Conservation (phyloP, 768 basidiomycete genomes). For the Phanerodontia chrysosporium region DNA sequence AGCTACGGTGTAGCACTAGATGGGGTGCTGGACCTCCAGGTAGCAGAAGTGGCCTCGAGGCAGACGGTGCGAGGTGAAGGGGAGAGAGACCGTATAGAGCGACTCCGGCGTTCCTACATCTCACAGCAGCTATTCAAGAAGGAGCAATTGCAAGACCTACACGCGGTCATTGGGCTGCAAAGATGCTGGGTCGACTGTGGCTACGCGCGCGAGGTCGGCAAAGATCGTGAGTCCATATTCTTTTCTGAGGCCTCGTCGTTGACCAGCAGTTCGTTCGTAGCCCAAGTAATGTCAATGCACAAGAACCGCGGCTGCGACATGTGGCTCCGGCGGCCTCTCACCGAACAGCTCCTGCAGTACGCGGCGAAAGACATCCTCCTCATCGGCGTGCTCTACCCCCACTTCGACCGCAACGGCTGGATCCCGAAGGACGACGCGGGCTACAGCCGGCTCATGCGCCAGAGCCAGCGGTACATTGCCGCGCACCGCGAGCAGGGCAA, state of each 20-base stretch:
- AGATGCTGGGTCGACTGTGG: slow-evolving; percentile 25
- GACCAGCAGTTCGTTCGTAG: slow-evolving; percentile 16
- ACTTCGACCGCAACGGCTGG: slow-evolving; percentile 24
- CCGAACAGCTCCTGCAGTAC: slow-evolving; percentile 32
- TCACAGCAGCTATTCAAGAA: slow-evolving; percentile 21
- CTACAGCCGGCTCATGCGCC: slow-evolving; percentile 5
- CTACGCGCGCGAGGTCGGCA: slow-evolving; percentile 23
- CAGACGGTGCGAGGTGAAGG: slow-evolving; percentile 10
- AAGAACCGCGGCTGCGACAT: slow-evolving; percentile 22
- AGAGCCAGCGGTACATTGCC: slow-evolving; percentile 19
- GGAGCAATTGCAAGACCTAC: slow-evolving; percentile 27
- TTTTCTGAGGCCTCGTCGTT: not conserved
- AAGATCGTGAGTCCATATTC: slow-evolving; percentile 29
- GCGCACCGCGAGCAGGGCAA: slow-evolving; percentile 13
- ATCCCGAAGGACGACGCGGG: slow-evolving; percentile 1
- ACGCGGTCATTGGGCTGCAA: slow-evolving; percentile 33
- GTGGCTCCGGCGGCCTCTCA: slow-evolving; percentile 37
- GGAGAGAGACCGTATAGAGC: slow-evolving; percentile 18
- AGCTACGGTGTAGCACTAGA: slow-evolving; percentile 26
- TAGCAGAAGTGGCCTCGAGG: slow-evolving; percentile 31
- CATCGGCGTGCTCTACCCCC: slow-evolving; percentile 31
- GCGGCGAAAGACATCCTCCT: slow-evolving; percentile 40
- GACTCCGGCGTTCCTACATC: slow-evolving; percentile 25
- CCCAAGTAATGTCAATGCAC: slow-evolving; percentile 35
- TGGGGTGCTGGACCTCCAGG: slow-evolving; percentile 37